Evolutionary conservation across 1,284 basidiomycete species (phyloP).

Genomic region (Pascua guehoae): DNA sequence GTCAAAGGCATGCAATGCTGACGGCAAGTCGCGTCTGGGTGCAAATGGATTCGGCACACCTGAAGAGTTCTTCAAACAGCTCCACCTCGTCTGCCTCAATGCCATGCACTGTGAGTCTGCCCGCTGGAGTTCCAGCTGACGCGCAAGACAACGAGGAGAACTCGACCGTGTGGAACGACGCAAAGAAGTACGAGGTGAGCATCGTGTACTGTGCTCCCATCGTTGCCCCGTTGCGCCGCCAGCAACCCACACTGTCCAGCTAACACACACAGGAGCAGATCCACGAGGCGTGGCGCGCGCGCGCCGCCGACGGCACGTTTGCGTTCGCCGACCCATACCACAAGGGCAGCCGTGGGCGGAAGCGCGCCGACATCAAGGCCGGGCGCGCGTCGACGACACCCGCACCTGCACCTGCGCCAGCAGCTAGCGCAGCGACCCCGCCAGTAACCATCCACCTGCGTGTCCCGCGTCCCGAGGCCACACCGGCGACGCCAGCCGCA

Average conservation of each 20-base stretch:
- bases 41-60: constrained; percentile 30
- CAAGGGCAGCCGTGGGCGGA: constrained; percentile 8
- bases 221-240: too few species aligned
- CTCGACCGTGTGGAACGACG: constrained; percentile 42
- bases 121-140: neutral
- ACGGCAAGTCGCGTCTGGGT: constrained; percentile 32
- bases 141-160: constrained; percentile 45
- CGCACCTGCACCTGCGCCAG: neutral
- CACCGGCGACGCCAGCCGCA: neutral
- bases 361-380: constrained; percentile 4
- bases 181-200: constrained; percentile 39
- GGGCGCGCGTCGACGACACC: constrained; percentile 7
- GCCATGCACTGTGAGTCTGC: constrained; percentile 45
- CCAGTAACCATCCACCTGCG: constrained; percentile 14
- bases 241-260: too few species aligned
- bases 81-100: constrained; percentile 49
- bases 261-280: constrained; percentile 26
- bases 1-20: too few species aligned
- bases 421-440: constrained; percentile 1
- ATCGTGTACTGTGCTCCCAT: too few species aligned
- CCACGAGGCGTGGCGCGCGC: constrained; percentile 28
- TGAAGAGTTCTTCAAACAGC: constrained; percentile 43
- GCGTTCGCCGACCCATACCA: constrained; percentile 19
- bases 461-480: constrained; percentile 2
- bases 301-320: constrained; percentile 23